Evolutionary conservation across 2,329 filamentous ascomycete species (phyloP), one percentile per base, ranked within the genome.

Genomic region (Exophiala viscosa): DNA sequence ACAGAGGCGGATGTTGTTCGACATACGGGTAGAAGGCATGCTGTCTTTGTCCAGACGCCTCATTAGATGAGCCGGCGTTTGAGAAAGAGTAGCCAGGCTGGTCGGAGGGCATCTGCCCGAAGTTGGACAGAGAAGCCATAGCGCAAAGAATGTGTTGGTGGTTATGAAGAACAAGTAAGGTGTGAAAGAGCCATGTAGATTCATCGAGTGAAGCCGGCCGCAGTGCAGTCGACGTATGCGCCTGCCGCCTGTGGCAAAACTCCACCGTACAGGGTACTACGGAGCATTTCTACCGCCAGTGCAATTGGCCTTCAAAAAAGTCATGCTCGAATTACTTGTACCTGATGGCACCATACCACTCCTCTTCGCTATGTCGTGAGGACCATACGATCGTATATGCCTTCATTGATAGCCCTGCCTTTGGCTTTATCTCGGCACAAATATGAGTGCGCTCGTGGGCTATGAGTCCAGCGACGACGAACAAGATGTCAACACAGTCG

Each of bases 11-110:
- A 28, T 14, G 15, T 36, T 44, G n/a, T 17, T 10, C 13, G 44
- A 62, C 87, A 67, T 82, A 96, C 91, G 92, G 91, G 75, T 96
- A 91, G 76, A 96, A 96, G 64, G 85, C 83, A 74, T 95, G 91
- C 76, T 93, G 77, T 65, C 78, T 74, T 59, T 73, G 71, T 66
- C 74, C 73, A 55, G 73, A 73, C 54, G 76, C 72, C 50, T 69
- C 69, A 60, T 67, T 66, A 65, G 68, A 70, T 65, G 73, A 72
- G 62, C 73, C 72, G 67, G 69, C 53, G 52, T 79, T 73, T 59
- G 74, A 73, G 75, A 84, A 85, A 59, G 81, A 83, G 71, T 82
- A 84, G 69, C 79, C 76, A 63, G 80, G 75, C 59, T 73, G 74
- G 64, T 77, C 75, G 64, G 73, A 71, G 58, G 76, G 74, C 61